A percentile compares a stretch with the other conserved stretches of the same genome.
phyloP scores from a whole-genome alignment of 1,284 basidiomycete genomes.

The Heterobasidion parviporum region DNA sequence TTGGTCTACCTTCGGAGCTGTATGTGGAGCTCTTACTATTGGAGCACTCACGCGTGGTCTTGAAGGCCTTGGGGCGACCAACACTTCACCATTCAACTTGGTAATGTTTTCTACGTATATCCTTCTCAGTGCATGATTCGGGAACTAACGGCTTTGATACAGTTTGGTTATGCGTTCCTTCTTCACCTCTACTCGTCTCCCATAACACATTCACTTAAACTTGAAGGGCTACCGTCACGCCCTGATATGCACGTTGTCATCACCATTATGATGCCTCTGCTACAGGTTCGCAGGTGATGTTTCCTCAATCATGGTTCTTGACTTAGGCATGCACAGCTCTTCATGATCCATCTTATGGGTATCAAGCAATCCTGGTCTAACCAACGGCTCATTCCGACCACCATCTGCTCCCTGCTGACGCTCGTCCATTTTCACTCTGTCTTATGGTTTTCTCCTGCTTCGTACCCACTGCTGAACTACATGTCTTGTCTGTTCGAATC shows the following conservation, averaged over 20 bases:
- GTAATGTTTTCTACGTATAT: slow-evolving; percentile 27
- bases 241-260: slow-evolving; percentile 63
- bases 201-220: slow-evolving; percentile 39
- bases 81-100: slow-evolving; percentile 57
- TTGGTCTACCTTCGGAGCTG: slow-evolving; percentile 62
- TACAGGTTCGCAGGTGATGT: slow-evolving; percentile 40
- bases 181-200: slow-evolving; percentile 66
- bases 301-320: neutral
- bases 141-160: neutral
- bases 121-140: neutral
- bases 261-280: slow-evolving; percentile 58
- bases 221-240: slow-evolving; percentile 38
- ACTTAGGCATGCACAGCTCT: slow-evolving; percentile 30
- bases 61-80: slow-evolving; percentile 45
- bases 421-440: slow-evolving; percentile 61
- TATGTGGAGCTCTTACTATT: slow-evolving; percentile 54
- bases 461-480: slow-evolving; percentile 65
- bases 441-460: slow-evolving; percentile 36
- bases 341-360: slow-evolving; percentile 55
- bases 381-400: slow-evolving; percentile 58
- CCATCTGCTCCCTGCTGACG: slow-evolving; percentile 47
- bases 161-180: slow-evolving; percentile 71
- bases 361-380: slow-evolving; percentile 50
- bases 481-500: slow-evolving; percentile 66
- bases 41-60: slow-evolving; percentile 59